phyloP scores from a whole-genome alignment of 2,329 filamentous ascomycete genomes.

The Talaromyces marneffei region DNA sequence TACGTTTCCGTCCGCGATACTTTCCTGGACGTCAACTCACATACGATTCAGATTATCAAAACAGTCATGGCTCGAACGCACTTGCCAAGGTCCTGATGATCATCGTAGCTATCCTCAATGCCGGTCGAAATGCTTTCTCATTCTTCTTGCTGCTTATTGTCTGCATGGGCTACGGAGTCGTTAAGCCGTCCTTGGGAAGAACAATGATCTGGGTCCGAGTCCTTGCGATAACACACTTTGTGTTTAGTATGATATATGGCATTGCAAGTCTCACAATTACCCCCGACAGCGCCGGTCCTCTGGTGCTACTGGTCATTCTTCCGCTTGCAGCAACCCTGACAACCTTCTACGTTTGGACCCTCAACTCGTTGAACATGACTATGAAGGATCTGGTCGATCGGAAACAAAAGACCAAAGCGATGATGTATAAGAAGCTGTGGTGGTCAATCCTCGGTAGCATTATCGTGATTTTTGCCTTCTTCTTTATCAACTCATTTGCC shows the following conservation, averaged over 20 bases:
- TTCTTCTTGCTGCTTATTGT: constrained; percentile 98
- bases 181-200: constrained; percentile 84
- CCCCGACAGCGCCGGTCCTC: constrained; percentile 80
- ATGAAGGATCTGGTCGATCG: constrained; percentile 94
- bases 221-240: constrained; percentile 85
- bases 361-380: constrained; percentile 89
- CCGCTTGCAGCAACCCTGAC: constrained; percentile 88
- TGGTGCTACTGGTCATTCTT: constrained; percentile 87
- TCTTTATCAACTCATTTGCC: constrained; percentile 96
- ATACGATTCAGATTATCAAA: constrained; percentile 67
- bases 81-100: constrained; percentile 82
- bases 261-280: constrained; percentile 83
- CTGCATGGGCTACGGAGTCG: constrained; percentile 98
- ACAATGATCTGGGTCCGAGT: constrained; percentile 92
- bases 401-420: constrained; percentile 86
- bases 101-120: constrained; percentile 86
- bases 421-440: constrained; percentile 98
- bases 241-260: constrained; percentile 91
- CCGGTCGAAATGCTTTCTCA: constrained; percentile 91
- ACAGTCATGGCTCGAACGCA: constrained; percentile 76
- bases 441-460: constrained; percentile 93
- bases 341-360: constrained; percentile 96
- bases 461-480: constrained; percentile 93
- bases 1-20: constrained; percentile 33
- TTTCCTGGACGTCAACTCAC: constrained; percentile 29